Evolutionary conservation across 2,329 filamentous ascomycete genomes (phyloP).

Genomic region (Pezicula neosporulosa): DNA sequence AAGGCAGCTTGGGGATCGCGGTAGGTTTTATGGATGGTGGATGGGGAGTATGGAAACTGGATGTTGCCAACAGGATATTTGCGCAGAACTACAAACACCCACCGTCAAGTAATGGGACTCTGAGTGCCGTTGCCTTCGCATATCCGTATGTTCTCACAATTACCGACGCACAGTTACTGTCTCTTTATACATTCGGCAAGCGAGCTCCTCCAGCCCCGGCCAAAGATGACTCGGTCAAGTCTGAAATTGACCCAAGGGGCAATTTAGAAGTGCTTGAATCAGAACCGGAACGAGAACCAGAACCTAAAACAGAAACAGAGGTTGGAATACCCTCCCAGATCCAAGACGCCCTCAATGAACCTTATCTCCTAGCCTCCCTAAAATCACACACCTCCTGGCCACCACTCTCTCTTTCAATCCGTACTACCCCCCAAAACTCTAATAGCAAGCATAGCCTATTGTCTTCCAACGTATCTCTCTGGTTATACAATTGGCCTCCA

Average conservation of each 20-base stretch:
- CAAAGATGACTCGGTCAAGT: background rate
- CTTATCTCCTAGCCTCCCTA: slow-evolving; percentile 67
- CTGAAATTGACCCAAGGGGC: background rate
- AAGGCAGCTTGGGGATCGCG: slow-evolving; percentile 52
- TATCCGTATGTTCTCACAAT: slow-evolving; percentile 78
- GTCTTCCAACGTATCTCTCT: slow-evolving; percentile 68
- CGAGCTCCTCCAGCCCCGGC: slow-evolving; percentile 6
- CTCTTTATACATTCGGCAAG: slow-evolving; percentile 63
- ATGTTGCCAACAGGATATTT: slow-evolving; percentile 33
- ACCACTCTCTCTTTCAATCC: slow-evolving; percentile 79
- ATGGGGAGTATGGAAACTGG: slow-evolving; percentile 66
- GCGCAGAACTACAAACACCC: slow-evolving; percentile 18
- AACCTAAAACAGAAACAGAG: background rate
- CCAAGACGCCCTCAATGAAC: background rate
- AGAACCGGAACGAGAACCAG: background rate
- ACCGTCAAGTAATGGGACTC: slow-evolving; percentile 30
- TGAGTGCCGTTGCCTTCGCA: slow-evolving; percentile 68
- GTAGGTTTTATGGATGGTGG: slow-evolving; percentile 71
- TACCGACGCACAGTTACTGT: slow-evolving; percentile 69
- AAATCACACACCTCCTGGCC: slow-evolving; percentile 76
- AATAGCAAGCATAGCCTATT: slow-evolving; percentile 84
- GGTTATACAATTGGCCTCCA: slow-evolving; percentile 94
- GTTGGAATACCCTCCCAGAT: background rate
- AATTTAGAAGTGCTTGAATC: background rate
- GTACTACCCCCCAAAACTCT: slow-evolving; percentile 59